phyloP scores from a whole-genome alignment of 257 asterid genomes.

The Coffea eugenioides region DNA sequence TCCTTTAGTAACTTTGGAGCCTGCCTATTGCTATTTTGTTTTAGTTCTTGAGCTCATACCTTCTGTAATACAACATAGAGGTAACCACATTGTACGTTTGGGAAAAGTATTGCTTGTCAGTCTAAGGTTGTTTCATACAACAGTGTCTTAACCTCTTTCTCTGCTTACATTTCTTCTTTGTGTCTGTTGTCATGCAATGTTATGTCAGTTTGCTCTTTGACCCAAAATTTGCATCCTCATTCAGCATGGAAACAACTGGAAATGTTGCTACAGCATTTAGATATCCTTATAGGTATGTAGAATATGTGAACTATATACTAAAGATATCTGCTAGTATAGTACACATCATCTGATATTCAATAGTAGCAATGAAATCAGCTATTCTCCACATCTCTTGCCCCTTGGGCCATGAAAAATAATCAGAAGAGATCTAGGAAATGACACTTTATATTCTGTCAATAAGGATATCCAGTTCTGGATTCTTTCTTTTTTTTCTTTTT shows the following conservation, averaged over 20 bases:
- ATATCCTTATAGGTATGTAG: background rate
- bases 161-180: background rate
- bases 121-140: background rate
- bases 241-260: background rate
- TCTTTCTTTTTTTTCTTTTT: background rate
- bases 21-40: background rate
- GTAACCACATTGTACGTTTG: background rate
- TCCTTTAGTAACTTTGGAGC: conserved; percentile 1
- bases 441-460: background rate
- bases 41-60: background rate
- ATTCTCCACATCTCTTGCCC: background rate
- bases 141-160: background rate
- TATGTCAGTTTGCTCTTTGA: background rate
- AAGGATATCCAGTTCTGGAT: no score
- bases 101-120: background rate
- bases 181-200: background rate
- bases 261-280: background rate
- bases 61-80: background rate
- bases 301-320: background rate
- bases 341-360: background rate
- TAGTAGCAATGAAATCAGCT: background rate
- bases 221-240: background rate
- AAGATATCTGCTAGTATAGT: background rate
- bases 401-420: background rate
- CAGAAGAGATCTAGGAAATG: background rate